Percentiles rank a stretch among this genome's conserved stretches.
phyloP scores from a whole-genome alignment of 345 rosid genomes.

The Noccaea caerulescens region DNA sequence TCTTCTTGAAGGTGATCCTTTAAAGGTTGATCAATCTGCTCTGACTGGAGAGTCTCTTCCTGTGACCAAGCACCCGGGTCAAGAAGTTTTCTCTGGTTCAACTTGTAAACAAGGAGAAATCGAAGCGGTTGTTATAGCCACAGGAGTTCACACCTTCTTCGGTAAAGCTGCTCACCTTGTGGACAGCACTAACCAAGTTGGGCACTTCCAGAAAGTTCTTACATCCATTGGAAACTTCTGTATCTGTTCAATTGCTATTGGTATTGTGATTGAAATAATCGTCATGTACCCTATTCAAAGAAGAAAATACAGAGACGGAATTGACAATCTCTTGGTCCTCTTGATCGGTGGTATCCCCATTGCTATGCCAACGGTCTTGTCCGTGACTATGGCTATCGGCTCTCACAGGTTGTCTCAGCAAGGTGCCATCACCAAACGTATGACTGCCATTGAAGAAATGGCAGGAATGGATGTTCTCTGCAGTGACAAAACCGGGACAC shows the following conservation, averaged over 20 bases:
- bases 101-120: conserved; percentile 53
- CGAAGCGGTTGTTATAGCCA: conserved; percentile 49
- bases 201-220: conserved; percentile 53
- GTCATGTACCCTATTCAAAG: conserved; percentile 59
- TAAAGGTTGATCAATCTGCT: conserved; percentile 87
- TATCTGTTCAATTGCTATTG: conserved; percentile 55
- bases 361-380: conserved; percentile 98
- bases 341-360: conserved; percentile 98
- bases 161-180: conserved; percentile 54
- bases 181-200: conserved; percentile 53
- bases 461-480: conserved; percentile 51
- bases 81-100: conserved; percentile 52
- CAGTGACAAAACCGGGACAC: conserved; percentile 62
- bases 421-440: conserved; percentile 53
- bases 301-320: conserved; percentile 62
- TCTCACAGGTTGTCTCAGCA: conserved; percentile 50
- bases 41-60: conserved; percentile 91
- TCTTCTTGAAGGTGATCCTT: conserved; percentile 84
- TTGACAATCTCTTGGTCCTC: conserved; percentile 83
- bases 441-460: conserved; percentile 53
- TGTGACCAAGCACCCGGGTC: conserved; percentile 48
- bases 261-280: conserved; percentile 50
- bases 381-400: conserved; percentile 55
- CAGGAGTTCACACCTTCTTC: conserved; percentile 50
- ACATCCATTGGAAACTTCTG: conserved; percentile 62